Conservation (phyloP, 768 basidiomycete genomes). For the Kwoniella sp. region DNA sequence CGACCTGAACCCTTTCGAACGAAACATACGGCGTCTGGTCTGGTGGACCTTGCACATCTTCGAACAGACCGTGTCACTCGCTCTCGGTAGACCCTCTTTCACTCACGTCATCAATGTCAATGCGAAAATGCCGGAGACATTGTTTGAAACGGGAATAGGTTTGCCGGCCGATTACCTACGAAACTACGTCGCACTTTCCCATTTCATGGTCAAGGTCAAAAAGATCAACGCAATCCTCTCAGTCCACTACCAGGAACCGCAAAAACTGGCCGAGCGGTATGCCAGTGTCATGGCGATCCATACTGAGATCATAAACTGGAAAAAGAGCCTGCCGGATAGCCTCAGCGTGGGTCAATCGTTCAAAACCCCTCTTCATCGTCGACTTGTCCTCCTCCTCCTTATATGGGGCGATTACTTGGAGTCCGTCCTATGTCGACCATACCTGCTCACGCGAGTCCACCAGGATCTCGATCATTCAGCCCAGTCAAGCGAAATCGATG, state of each 20-base stretch:
- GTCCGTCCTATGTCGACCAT: conserved; percentile 5
- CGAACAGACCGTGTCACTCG: conserved; percentile 6
- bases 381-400: not conserved
- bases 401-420: conserved; percentile 9
- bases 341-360: not conserved
- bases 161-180: not conserved
- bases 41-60: conserved; percentile 7
- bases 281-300: not conserved
- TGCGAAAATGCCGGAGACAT: not conserved
- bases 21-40: not conserved
- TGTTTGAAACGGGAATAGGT: not conserved
- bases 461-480: not conserved
- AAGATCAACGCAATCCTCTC: conserved; percentile 6
- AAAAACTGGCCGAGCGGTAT: conserved; percentile 5
- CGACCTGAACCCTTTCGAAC: conserved; percentile 1
- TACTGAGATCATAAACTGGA: conserved; percentile 11
- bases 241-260: conserved; percentile 6
- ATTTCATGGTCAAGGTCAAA: conserved; percentile 17
- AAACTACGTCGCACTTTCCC: conserved; percentile 2
- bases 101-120: conserved; percentile 4
- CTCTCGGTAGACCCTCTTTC: conserved; percentile 3
- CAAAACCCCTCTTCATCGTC: not conserved
- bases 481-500: conserved; percentile 4
- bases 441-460: not conserved
- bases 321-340: conserved; percentile 3